Conservation (phyloP, 805 yeast genomes). For the Clavispora asparagi region DNA sequence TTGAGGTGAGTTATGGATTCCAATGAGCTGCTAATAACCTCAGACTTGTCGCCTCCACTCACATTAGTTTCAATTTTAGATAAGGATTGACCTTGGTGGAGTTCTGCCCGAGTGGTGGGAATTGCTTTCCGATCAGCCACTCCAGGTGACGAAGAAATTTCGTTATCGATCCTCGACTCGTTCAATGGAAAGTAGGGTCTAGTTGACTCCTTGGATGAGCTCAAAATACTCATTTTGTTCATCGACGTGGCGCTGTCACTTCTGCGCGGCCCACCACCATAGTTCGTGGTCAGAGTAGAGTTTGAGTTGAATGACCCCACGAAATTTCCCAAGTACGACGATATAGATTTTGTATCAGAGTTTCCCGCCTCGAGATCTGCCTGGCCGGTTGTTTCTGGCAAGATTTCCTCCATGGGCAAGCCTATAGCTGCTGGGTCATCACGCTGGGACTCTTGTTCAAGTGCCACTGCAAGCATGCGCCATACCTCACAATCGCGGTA, state of each 20-base stretch:
- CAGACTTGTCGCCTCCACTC: not conserved
- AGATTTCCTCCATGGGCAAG: not conserved
- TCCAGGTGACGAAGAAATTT: not conserved
- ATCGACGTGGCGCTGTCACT: conserved; percentile 8
- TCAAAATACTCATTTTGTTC: conserved; percentile 6
- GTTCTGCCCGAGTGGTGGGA: too few species aligned
- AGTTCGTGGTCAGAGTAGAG: conserved; percentile 37
- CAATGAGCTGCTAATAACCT: not conserved
- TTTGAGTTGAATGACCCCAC: conserved; percentile 39
- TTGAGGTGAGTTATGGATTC: not conserved
- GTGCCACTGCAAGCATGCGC: conserved; percentile 50
- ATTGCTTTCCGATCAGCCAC: too few species aligned
- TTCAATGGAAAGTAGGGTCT: not conserved
- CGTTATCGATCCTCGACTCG: not conserved
- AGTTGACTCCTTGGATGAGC: conserved; percentile 11
- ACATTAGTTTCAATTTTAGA: not conserved
- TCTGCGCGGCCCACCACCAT: conserved; percentile 20
- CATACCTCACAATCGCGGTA: conserved; percentile 59
- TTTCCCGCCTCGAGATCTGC: not conserved
- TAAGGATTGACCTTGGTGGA: not conserved
- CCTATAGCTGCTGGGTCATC: conserved; percentile 18
- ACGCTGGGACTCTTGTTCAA: conserved; percentile 23
- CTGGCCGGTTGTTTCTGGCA: not conserved
- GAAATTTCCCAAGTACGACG: conserved; percentile 35
- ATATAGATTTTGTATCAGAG: conserved; percentile 12